Conservation (phyloP, 225 moss, liverwort and hornwort genomes). For the Physcomitrellopsis africana region DNA sequence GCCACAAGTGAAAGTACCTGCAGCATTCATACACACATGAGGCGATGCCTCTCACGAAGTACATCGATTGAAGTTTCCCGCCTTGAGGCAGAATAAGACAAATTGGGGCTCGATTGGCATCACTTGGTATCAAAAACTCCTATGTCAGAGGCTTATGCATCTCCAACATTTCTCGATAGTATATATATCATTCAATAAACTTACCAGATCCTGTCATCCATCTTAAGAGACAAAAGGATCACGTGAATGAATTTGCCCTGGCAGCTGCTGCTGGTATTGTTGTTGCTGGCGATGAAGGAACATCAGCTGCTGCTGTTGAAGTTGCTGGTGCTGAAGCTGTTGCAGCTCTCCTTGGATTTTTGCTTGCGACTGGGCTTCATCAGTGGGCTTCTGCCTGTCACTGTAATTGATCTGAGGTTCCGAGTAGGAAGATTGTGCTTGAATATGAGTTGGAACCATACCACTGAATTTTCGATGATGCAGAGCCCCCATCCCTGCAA, state of each 20-base stretch:
- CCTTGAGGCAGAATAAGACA: constrained; percentile 4
- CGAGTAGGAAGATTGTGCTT: constrained; percentile 53
- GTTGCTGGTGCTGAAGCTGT: constrained; percentile 77
- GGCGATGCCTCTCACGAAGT: neutral
- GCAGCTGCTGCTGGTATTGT: constrained; percentile 85
- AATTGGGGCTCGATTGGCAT: neutral
- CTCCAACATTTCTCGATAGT: neutral
- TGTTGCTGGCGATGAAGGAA: constrained; percentile 82
- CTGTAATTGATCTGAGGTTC: constrained; percentile 68
- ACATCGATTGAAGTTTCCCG: neutral
- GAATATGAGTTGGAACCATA: constrained; percentile 48
- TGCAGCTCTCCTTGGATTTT: constrained; percentile 48
- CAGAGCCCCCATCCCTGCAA: constrained; percentile 70
- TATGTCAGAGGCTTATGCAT: neutral
- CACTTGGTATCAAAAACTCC: neutral
- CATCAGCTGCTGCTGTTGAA: constrained; percentile 80
- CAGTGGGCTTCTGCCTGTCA: constrained; percentile 44
- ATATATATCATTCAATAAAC: constrained; percentile 11
- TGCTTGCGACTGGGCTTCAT: constrained; percentile 57
- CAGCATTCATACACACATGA: constrained; percentile 27
- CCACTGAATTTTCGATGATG: constrained; percentile 64
- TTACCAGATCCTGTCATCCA: constrained; percentile 65
- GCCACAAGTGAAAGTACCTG: constrained; percentile 46
- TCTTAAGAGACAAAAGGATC: constrained; percentile 98
- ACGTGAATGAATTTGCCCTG: constrained; percentile 85